Conservation (phyloP, 306 rosid species). For the Hippophae gyantsensis region DNA sequence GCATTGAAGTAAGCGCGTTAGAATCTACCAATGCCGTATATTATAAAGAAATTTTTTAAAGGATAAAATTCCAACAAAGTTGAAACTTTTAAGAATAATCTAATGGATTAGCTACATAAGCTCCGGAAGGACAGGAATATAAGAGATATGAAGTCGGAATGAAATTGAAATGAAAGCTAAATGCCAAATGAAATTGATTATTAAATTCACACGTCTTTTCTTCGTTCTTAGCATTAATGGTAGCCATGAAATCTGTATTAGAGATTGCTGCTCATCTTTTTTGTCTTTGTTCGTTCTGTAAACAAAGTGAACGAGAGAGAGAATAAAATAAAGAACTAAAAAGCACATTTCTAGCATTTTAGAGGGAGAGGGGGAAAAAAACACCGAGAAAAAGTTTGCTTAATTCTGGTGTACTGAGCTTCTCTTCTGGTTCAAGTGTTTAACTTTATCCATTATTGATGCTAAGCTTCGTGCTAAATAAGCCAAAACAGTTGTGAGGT, state of each 20-base stretch:
- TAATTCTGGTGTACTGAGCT: too few relatives aligned
- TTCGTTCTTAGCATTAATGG: not conserved
- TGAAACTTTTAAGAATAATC: too few relatives aligned
- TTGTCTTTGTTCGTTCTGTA: constrained; percentile 17
- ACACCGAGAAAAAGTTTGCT: not conserved
- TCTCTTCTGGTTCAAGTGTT: too few relatives aligned
- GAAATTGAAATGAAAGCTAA: constrained; percentile 70
- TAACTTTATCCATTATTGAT: too few relatives aligned
- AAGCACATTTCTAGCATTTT: constrained; percentile 28
- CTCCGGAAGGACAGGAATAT: not conserved
- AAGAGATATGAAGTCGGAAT: constrained; percentile 79
- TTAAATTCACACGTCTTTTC: constrained; percentile 77
- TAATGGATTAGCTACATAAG: not conserved
- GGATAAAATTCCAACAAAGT: too few relatives aligned
- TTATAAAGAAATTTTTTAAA: too few relatives aligned
- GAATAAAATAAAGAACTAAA: constrained; percentile 24
- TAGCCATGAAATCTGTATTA: constrained; percentile 64
- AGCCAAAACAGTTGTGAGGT: too few relatives aligned
- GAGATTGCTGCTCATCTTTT: constrained; percentile 24
- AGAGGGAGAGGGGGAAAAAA: not conserved
- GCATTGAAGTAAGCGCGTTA: too few relatives aligned
- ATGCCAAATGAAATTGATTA: constrained; percentile 49
- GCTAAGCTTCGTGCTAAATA: too few relatives aligned
- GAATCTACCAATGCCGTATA: too few relatives aligned
- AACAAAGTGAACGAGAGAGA: constrained; percentile 28